phyloP scores from a whole-genome alignment of 305 asterid species.

The Ajuga reptans region DNA sequence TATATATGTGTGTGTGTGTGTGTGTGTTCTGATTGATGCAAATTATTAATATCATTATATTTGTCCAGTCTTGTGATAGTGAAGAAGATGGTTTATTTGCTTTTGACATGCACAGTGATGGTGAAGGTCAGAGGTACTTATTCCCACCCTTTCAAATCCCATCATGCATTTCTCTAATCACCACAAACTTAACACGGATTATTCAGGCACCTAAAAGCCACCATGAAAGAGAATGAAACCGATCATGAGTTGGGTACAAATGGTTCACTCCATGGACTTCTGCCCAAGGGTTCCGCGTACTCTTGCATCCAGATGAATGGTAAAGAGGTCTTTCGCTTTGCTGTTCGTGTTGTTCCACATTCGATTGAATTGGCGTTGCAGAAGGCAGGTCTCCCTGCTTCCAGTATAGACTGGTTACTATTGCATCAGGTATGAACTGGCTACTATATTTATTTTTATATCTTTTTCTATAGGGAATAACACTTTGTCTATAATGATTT shows the following conservation, averaged over 20 bases:
- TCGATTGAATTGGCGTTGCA: slow-evolving; percentile 52
- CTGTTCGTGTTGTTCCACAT: slow-evolving; percentile 61
- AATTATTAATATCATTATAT: background rate
- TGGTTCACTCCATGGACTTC: slow-evolving; percentile 49
- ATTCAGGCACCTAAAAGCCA: slow-evolving; percentile 61
- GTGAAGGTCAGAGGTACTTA: slow-evolving; percentile 64
- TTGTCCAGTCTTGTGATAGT: slow-evolving; percentile 59
- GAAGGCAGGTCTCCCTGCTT: slow-evolving; percentile 55
- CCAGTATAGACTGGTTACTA: slow-evolving; percentile 64
- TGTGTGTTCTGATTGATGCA: background rate
- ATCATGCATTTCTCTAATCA: background rate
- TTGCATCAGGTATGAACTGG: slow-evolving; percentile 61
- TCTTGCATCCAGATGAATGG: slow-evolving; percentile 81
- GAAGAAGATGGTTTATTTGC: slow-evolving; percentile 63
- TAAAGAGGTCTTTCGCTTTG: slow-evolving; percentile 77
- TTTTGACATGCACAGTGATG: slow-evolving; percentile 80
- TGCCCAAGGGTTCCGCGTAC: slow-evolving; percentile 44
- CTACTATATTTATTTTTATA: background rate
- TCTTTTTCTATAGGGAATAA: background rate
- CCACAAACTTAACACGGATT: background rate
- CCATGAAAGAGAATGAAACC: slow-evolving; percentile 36
- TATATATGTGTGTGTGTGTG: background rate
- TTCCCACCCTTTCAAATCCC: background rate
- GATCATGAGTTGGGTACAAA: slow-evolving; percentile 41
- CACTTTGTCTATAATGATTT: background rate